phyloP scores from a whole-genome alignment of 208 protist genomes.

The Trypanosoma grayi region DNA sequence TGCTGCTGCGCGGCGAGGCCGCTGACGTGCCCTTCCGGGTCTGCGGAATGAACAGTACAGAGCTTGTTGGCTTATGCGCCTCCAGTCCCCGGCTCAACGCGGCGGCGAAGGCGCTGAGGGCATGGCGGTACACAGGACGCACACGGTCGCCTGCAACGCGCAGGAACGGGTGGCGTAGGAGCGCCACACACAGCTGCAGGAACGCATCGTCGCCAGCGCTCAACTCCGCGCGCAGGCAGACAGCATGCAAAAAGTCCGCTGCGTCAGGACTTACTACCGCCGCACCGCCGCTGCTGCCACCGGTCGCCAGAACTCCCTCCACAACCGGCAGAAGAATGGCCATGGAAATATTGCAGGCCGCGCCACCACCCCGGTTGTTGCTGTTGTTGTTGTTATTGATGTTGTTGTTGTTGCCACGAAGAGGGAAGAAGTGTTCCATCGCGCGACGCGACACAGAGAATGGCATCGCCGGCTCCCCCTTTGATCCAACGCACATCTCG shows the following conservation, averaged over 20 bases:
- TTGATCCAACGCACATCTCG: slow-evolving; percentile 4
- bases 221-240: slow-evolving; percentile 37
- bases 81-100: slow-evolving; percentile 44
- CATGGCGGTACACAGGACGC: slow-evolving; percentile 63
- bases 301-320: slow-evolving; percentile 6
- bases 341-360: slow-evolving; percentile 3
- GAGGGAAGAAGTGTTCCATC: slow-evolving; percentile 29
- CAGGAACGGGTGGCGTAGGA: slow-evolving; percentile 69
- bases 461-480: slow-evolving; percentile 11
- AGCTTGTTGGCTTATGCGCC: slow-evolving; percentile 20
- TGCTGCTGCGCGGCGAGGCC: background rate
- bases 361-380: background rate
- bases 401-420: background rate
- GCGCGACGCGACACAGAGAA: slow-evolving; percentile 4
- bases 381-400: background rate
- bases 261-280: slow-evolving; percentile 21
- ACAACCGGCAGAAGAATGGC: slow-evolving; percentile 16
- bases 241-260: slow-evolving; percentile 55
- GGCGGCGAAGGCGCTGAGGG: slow-evolving; percentile 45
- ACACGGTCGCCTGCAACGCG: slow-evolving; percentile 32
- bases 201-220: slow-evolving; percentile 27
- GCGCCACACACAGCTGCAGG: slow-evolving; percentile 41
- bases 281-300: slow-evolving; percentile 5
- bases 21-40: background rate
- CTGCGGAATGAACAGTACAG: slow-evolving; percentile 50